Percentiles rank a stretch among this genome's conserved stretches.
Evolutionary conservation across 2,329 filamentous ascomycete species (phyloP).

Genomic region (Talaromyces sp.): DNA sequence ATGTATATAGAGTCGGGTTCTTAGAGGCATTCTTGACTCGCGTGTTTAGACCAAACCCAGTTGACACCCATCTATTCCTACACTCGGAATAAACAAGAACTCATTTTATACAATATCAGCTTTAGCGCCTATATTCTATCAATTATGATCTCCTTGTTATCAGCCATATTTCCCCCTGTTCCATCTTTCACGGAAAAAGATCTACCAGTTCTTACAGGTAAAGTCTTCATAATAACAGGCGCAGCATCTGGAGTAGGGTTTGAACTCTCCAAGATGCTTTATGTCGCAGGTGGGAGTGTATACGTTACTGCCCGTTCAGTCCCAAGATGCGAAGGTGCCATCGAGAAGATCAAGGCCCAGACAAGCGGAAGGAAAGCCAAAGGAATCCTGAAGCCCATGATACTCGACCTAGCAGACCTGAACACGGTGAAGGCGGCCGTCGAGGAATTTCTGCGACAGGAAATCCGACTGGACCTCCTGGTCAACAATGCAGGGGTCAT

Average conservation of each 20-base stretch:
- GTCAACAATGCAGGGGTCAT: conserved; percentile 39
- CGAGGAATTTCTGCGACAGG: conserved; percentile 29
- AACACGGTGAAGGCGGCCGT: conserved; percentile 19
- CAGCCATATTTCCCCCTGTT: conserved; percentile 13
- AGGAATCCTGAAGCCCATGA: neutral
- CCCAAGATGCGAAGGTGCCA: neutral
- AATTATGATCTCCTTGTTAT: conserved; percentile 1
- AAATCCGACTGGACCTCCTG: conserved; percentile 36
- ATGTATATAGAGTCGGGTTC: neutral
- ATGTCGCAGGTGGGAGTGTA: conserved; percentile 17
- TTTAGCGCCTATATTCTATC: neutral
- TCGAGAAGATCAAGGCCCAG: neutral
- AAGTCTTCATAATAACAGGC: conserved; percentile 26
- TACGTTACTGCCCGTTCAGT: conserved; percentile 19
- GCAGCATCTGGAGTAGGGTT: conserved; percentile 21
- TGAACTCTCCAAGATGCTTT: conserved; percentile 21
- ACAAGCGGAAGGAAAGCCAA: neutral
- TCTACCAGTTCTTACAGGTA: conserved; percentile 16
- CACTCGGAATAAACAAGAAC: neutral
- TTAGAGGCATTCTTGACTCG: neutral
- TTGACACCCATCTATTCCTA: neutral
- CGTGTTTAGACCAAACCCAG: neutral
- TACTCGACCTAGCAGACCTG: neutral
- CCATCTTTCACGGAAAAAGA: conserved; percentile 20
- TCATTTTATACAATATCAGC: neutral